Base-by-base conservation (phyloP, 768 basidiomycete genomes). In the Cyathus striatus region DNA sequence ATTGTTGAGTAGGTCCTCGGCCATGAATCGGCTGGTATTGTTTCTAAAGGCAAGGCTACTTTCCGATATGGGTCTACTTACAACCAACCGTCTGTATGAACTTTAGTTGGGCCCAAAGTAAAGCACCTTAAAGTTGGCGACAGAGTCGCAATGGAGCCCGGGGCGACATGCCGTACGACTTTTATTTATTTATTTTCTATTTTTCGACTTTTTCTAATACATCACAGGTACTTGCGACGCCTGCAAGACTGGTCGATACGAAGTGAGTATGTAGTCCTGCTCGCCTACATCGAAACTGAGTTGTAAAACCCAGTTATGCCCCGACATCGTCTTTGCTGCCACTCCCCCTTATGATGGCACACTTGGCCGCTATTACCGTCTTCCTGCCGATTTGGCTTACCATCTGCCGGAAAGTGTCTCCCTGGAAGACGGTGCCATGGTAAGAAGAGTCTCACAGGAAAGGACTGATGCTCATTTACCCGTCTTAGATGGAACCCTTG, bases 291-390 rank as follows among this genome's bases (percentile, higher is more conserved):
- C 10, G 10, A 20, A 20, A 17, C 23, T 39, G 33, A n/a, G 7
- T 23, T n/a, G 9, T 9, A 30, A 30, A 41, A 22, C 17, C 10
- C 49, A 90, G 89, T 76, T 95, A 45, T 95, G 93, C 65, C 77
- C 86, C 1, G 73, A 91, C 43, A 86, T 95, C 60, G 69, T 78
- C 40, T 94, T 94, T 53, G 92, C 93, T 14, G 93, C 94, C 2
- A 95, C 94, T 12, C 95, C 94, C 42, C 95, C 95, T 1, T 79
- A 86, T 56, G 87, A 95, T 55, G 94, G 94, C 42, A 97, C 94
- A 12, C 78, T 96, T 17, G 75, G 74, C 37, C 77, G 90, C 35
- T 95, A 86, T 70, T 98, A 95, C 65, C 78, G 75, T 41, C 71
- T 95, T 43, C 90, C 93, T 13, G 81, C 81, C 20, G 89, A 96